Conservation (phyloP, 2,329 filamentous ascomycete genomes). For the Alternaria panax region DNA sequence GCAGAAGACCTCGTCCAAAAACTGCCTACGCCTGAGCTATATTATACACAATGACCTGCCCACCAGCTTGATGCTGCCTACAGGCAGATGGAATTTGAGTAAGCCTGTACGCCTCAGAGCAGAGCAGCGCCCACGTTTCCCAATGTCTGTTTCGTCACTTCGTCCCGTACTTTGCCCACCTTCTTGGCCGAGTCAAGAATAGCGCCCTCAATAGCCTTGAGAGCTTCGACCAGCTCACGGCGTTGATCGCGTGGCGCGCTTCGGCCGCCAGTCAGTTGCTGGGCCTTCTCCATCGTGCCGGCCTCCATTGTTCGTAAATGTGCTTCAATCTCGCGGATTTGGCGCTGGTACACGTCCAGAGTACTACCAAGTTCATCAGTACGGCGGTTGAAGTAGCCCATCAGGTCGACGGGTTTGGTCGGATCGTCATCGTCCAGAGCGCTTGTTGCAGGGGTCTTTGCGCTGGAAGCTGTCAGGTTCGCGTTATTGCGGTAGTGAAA, state of each 20-base stretch:
- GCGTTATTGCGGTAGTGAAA: conserved; percentile 63
- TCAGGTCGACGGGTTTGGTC: conserved; percentile 53
- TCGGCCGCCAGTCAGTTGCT: conserved; percentile 50
- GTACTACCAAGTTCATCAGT: conserved; percentile 50
- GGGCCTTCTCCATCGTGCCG: conserved; percentile 53
- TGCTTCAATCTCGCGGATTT: conserved; percentile 57
- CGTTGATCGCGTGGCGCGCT: conserved; percentile 48
- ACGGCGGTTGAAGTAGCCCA: conserved; percentile 56
- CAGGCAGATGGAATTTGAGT: neutral
- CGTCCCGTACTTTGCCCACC: conserved; percentile 57
- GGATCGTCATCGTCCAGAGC: conserved; percentile 50
- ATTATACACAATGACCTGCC: neutral
- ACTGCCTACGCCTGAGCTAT: neutral
- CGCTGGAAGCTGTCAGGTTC: conserved; percentile 41
- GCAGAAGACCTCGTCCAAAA: neutral
- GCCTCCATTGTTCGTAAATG: conserved; percentile 59
- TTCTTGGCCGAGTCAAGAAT: conserved; percentile 57
- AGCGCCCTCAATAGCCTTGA: conserved; percentile 59
- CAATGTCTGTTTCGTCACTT: conserved; percentile 55
- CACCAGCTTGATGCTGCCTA: neutral
- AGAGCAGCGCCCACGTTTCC: conserved; percentile 43
- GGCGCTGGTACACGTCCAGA: conserved; percentile 52
- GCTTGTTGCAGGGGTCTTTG: conserved; percentile 34
- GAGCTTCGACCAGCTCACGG: conserved; percentile 56
- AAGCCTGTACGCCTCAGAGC: conserved; percentile 22